Evolutionary conservation across 176 grass and related monocot species (phyloP).

Genomic region (Aegilops longissima): DNA sequence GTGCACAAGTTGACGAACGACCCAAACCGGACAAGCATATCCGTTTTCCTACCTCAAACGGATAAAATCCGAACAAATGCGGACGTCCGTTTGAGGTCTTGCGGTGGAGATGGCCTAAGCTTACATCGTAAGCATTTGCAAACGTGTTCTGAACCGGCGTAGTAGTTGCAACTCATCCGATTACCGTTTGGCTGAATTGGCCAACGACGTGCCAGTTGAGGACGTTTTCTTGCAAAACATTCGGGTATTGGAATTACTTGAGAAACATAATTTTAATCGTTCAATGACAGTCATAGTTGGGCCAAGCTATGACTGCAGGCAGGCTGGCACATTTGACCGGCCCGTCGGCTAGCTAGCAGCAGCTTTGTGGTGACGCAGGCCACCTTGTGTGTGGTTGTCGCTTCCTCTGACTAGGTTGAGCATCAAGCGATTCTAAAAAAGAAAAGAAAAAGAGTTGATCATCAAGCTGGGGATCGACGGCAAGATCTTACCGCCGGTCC

Average conservation of each 20-base stretch:
- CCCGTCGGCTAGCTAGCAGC: background rate
- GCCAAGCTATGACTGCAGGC: background rate
- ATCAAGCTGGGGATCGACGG: background rate
- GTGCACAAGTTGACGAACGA: no score
- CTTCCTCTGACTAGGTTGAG: background rate
- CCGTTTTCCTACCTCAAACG: no score
- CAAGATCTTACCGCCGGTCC: background rate
- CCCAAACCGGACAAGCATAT: no score
- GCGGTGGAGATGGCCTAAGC: no score
- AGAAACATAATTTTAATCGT: background rate
- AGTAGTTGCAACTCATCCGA: no score
- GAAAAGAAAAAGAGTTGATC: background rate
- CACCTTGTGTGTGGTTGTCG: conserved; percentile 5
- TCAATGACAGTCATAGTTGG: background rate
- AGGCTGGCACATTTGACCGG: background rate
- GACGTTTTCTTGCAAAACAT: background rate
- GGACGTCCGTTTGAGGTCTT: no score
- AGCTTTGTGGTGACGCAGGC: background rate
- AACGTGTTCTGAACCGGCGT: no score
- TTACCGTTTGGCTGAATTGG: no score
- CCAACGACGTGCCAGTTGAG: background rate
- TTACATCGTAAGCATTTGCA: no score
- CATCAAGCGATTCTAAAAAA: no score
- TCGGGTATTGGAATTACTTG: background rate
- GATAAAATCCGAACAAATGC: no score